Conservation (phyloP, 2,329 filamentous ascomycete species). For the Shiraia bambusicola region DNA sequence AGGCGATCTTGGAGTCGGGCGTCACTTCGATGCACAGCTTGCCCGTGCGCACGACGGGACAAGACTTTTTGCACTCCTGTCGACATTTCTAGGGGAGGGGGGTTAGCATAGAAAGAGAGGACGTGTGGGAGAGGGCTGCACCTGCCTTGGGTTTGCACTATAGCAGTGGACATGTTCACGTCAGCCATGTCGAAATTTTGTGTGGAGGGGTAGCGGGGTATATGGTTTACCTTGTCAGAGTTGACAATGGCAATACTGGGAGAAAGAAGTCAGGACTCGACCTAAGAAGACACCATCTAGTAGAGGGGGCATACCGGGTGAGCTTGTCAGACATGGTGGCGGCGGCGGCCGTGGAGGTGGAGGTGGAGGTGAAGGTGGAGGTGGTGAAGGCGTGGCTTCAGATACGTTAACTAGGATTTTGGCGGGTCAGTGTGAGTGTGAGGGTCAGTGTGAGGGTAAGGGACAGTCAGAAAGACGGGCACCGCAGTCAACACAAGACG, state of each 20-base stretch:
- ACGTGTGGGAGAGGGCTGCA: slow-evolving; percentile 24
- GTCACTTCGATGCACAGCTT: slow-evolving; percentile 97
- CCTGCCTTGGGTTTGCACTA: slow-evolving; percentile 85
- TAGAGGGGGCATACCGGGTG: slow-evolving; percentile 69
- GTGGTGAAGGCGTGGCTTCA: slow-evolving; percentile 1
- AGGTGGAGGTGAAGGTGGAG: too few species aligned
- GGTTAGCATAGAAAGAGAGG: slow-evolving; percentile 18
- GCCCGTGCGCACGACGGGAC: slow-evolving; percentile 93
- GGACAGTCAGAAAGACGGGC: background rate
- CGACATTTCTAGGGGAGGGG: slow-evolving; percentile 77
- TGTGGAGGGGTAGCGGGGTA: slow-evolving; percentile 45
- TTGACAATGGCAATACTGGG: slow-evolving; percentile 93
- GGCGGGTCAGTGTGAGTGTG: slow-evolving; percentile 15
- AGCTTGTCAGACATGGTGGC: slow-evolving; percentile 82
- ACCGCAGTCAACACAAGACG: background rate
- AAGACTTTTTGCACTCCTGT: slow-evolving; percentile 99
- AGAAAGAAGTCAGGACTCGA: slow-evolving; percentile 18
- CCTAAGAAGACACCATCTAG: background rate
- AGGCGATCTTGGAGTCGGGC: slow-evolving; percentile 87
- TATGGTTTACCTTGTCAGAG: slow-evolving; percentile 79
- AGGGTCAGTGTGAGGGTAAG: too few species aligned
- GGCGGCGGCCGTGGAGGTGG: slow-evolving; percentile 15
- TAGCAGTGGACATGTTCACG: slow-evolving; percentile 46
- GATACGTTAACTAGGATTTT: slow-evolving; percentile 20
- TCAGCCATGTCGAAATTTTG: slow-evolving; percentile 38